Conservation (phyloP, 176 grass and related monocot genomes). For the Panicum miliaceum region DNA sequence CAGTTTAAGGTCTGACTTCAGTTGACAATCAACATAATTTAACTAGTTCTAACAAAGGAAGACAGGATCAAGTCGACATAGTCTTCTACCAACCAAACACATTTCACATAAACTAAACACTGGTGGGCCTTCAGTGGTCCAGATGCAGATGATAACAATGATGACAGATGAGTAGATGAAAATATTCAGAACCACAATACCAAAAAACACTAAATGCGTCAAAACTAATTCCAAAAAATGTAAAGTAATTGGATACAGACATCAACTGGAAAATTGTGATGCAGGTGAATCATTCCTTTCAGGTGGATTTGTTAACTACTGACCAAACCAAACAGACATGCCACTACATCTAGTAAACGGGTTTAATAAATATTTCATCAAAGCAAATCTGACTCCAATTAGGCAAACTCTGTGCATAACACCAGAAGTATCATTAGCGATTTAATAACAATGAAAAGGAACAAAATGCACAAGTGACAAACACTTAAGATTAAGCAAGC, state of each 20-base stretch:
- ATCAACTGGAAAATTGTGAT: background rate
- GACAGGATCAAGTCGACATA: constrained; percentile 41
- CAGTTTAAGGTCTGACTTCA: background rate
- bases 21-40: background rate
- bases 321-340: background rate
- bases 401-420: background rate
- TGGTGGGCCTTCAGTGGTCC: background rate
- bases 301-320: background rate
- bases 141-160: constrained; percentile 19
- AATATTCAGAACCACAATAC: background rate
- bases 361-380: background rate
- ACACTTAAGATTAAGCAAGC: background rate
- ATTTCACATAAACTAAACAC: constrained; percentile 30
- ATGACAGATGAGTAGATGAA: background rate
- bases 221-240: background rate
- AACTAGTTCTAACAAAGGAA: constrained; percentile 18
- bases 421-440: background rate
- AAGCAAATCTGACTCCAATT: background rate
- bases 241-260: background rate
- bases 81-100: constrained; percentile 10
- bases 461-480: background rate
- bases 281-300: background rate
- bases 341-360: background rate
- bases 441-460: background rate
- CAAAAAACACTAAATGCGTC: background rate